Base-by-base conservation (phyloP, 768 basidiomycete genomes). In the Lactarius psammicola region DNA sequence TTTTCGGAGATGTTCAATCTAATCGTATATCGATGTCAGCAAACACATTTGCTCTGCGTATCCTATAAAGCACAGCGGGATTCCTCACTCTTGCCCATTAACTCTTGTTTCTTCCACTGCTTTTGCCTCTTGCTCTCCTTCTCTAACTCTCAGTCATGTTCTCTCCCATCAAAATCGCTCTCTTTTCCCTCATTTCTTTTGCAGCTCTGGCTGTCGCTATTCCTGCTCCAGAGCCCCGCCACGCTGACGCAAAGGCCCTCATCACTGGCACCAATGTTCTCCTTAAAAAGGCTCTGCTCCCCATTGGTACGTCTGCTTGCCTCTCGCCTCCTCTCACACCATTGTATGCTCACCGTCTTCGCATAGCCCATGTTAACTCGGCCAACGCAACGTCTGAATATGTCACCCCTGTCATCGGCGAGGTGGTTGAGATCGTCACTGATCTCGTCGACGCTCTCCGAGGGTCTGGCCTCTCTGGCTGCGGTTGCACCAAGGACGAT, bases 161-260 rank as follows among this genome's bases (percentile, higher is more conserved):
- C 8, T 63, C 46, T 57, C 55, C 31, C 28, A 2, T 57, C 28
- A 66, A 66, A 13, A 4, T 66, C 28, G 42, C 61, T 30, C 61
- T 66, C 51, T 58, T 66, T 46, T 20, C 53, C 33, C n/a, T 63
- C 15, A 18, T 63, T 23, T 28, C 57, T 33, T 54, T 63, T 44
- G 61, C 61, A 4, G 36, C 65, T 18, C 38, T 66, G 20, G 44
- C 49, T 17, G 7, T 62, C 15, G 65, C 65, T 20, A 30, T 53
- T 17, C 60, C 65, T 23, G 10, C 60, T 15, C 26, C 56, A 26
- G 60, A 40, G 8, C 7, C 5, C 18, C 60, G 7, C 5, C 2
- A 7, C 26, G 0, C 38, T 4, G 33, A 59, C n/a, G 46, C 42
- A 18, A 49, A 30, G 33, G 26, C 23, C 31, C 26, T 63, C 33